A percentile compares a stretch with the other conserved stretches of the same genome.
These are phyloP conservation scores for Brassica carinata DNA, from an alignment of 345 rosid species.

Conservation along the genomic window DNA sequence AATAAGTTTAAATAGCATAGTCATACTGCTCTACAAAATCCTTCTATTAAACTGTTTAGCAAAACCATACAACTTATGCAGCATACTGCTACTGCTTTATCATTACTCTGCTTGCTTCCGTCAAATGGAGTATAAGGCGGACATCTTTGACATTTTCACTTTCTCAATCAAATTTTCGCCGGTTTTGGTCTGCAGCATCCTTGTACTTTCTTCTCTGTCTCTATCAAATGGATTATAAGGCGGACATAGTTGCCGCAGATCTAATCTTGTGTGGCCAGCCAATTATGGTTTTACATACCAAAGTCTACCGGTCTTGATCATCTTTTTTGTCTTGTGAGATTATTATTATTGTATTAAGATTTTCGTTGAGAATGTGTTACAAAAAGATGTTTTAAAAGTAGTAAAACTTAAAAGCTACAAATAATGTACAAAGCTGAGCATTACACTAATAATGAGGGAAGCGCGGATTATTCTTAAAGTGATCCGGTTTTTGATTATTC, in stretches of 20 bases:
- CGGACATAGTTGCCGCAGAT: no score
- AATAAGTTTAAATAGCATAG: no score
- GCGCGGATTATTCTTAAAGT: constrained; percentile 25
- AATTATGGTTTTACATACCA: neutral
- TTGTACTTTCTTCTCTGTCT: neutral
- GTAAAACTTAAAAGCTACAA: neutral
- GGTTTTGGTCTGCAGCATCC: neutral
- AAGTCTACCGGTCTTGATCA: neutral
- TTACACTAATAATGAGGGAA: neutral
- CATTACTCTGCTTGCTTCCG: no score
- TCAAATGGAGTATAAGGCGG: no score
- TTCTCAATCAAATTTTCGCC: no score
- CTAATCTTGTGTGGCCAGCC: neutral
- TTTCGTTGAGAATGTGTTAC: neutral
- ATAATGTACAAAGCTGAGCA: neutral
- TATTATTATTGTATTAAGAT: no score
- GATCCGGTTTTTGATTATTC: constrained; percentile 14
- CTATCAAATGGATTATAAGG: neutral
- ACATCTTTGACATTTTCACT: no score
- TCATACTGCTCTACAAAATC: no score
- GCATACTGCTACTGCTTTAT: no score
- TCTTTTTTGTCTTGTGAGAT: neutral
- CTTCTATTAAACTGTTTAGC: no score
- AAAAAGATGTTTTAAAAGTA: neutral
- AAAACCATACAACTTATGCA: no score